Conservation (phyloP, 805 yeast genomes). For the Komagataella populi region DNA sequence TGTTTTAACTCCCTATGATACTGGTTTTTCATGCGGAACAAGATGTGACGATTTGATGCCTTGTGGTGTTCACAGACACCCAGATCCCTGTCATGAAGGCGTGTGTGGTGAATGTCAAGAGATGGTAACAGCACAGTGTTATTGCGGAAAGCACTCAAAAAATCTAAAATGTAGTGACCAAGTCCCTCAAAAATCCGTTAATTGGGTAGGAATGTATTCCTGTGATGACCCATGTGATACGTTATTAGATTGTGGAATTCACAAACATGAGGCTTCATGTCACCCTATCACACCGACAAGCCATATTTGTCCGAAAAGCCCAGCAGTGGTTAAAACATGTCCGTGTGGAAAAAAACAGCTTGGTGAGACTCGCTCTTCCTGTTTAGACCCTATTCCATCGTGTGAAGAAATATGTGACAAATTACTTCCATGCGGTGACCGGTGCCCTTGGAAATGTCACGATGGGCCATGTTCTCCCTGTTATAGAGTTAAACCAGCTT, state of each 20-base stretch:
- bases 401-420: slow-evolving; percentile 59
- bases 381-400: slow-evolving; percentile 71
- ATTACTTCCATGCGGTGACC: slow-evolving; percentile 55
- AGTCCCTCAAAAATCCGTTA: slow-evolving; percentile 19
- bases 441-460: slow-evolving; percentile 61
- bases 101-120: slow-evolving; percentile 65
- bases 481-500: slow-evolving; percentile 29
- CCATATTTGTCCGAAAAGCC: slow-evolving; percentile 48
- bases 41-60: slow-evolving; percentile 53
- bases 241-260: slow-evolving; percentile 51
- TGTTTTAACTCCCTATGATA: slow-evolving; percentile 49
- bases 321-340: slow-evolving; percentile 47
- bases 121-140: slow-evolving; percentile 38
- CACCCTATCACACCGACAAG: slow-evolving; percentile 27
- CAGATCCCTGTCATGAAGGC: slow-evolving; percentile 59
- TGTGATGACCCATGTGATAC: slow-evolving; percentile 32
- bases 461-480: slow-evolving; percentile 67
- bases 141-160: slow-evolving; percentile 52
- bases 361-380: slow-evolving; percentile 29
- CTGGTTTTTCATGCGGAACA: slow-evolving; percentile 57
- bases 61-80: slow-evolving; percentile 60
- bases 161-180: slow-evolving; percentile 30
- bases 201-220: slow-evolving; percentile 38
- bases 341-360: slow-evolving; percentile 59
- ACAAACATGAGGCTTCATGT: slow-evolving; percentile 34